A percentile compares a stretch with the other conserved stretches of the same genome.
phyloP scores from a whole-genome alignment of 495 filamentous ascomycete species.

The Podospora didyma region DNA sequence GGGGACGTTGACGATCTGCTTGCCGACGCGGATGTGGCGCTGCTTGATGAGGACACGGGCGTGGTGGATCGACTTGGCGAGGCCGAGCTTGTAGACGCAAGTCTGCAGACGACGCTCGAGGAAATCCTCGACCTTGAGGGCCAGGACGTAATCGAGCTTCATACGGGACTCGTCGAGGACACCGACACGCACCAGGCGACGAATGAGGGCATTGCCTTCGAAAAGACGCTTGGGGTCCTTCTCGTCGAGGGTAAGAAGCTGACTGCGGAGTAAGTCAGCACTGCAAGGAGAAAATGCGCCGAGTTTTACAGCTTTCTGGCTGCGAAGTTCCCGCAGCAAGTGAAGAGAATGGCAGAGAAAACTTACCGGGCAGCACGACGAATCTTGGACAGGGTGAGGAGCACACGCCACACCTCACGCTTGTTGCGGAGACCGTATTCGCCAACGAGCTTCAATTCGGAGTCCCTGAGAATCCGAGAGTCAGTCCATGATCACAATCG shows the following conservation, averaged over 20 bases:
- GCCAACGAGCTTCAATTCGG: conserved; percentile 97
- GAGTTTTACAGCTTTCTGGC: not conserved
- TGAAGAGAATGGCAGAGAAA: not conserved
- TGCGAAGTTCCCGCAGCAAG: not conserved
- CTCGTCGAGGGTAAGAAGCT: conserved; percentile 99
- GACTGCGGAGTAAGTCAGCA: conserved; percentile 51
- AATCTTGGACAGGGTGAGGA: conserved; percentile 99
- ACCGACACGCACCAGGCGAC: conserved; percentile 98
- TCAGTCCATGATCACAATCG: conserved; percentile 61
- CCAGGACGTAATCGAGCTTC: conserved; percentile 99
- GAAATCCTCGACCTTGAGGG: conserved; percentile 97
- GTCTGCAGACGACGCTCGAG: conserved; percentile 98
- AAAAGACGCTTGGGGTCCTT: conserved; percentile 99
- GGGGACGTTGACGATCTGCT: conserved; percentile 99
- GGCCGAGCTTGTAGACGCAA: conserved; percentile 99
- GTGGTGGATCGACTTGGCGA: conserved; percentile 99
- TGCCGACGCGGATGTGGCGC: conserved; percentile 98
- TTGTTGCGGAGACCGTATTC: conserved; percentile 99
- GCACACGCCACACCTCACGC: conserved; percentile 99
- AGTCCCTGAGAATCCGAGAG: conserved; percentile 68
- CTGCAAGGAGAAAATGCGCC: not conserved
- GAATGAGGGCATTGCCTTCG: conserved; percentile 99
- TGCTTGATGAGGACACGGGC: conserved; percentile 98
- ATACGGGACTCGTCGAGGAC: conserved; percentile 99
- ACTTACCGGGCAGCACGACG: conserved; percentile 99